Base-by-base conservation (phyloP, 306 rosid species). In the Cyclanthera cordifolia region DNA sequence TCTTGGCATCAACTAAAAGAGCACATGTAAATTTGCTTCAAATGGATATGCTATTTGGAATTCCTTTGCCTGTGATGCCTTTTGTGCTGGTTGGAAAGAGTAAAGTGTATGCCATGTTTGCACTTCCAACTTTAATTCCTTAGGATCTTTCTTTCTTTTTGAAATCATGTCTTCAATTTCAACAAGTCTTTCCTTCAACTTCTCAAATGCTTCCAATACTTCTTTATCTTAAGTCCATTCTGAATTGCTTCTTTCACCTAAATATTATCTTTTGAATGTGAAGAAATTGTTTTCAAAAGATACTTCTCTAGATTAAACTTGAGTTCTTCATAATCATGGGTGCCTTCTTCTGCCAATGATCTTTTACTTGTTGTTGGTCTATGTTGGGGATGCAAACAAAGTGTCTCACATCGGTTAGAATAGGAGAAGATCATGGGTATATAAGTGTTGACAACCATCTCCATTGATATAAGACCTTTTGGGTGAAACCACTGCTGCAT, bases 41-140 rank as follows among this genome's bases (percentile, higher is more conserved):
- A 45, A 82, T 82, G 5, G 87, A 85, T 63, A 88, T 82, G 23
- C 85, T 88, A 48, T 85, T 88, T 46, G 95, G 91, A 74, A 88
- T 84, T 70, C 95, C 91, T 75, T 78, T 79, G 43, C 78, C 78
- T 45, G 89, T 88, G 2, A 88, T 75, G 50, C 95, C 91, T 20
- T 57, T 76, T 32, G 72, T 34, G 21, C 89, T 82, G n/a, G 77
- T 46, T 19, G 89, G 95, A 73, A 66, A 67, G 11, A 85, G 81
- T 72, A 85, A 67, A 21, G 91, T 85, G 69, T 88, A 88, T 1
- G 89, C 87, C 82, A 88, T 72, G 6, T 82, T 59, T 21, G 67
- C 89, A 1, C 86, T 87, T 20, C 95, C 91, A 50, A 19, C 74
- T 2, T 91, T 74, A 71, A 71, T 85, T 82, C 65, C 4, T 50